These are phyloP conservation scores for Dentipellis fragilis DNA, from an alignment of 768 basidiomycete species.

Conservation along the genomic window DNA sequence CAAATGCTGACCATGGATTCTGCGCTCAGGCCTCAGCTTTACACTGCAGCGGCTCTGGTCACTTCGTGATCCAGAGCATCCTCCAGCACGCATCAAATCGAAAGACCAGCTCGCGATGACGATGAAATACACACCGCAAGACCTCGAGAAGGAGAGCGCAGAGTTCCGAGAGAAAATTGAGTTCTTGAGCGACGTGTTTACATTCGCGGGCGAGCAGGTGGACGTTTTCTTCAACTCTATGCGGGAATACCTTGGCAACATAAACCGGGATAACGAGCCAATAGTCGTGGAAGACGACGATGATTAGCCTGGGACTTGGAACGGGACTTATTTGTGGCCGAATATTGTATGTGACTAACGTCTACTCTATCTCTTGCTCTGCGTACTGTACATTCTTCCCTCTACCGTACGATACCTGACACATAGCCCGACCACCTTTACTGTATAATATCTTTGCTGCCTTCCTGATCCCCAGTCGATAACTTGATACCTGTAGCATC, in stretches of 20 bases:
- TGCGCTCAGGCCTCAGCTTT: slow-evolving; percentile 35
- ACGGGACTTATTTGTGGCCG: too few species aligned
- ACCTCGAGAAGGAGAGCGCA: slow-evolving; percentile 49
- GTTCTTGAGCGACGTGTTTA: slow-evolving; percentile 56
- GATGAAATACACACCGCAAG: slow-evolving; percentile 52
- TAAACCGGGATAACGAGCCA: slow-evolving; percentile 18
- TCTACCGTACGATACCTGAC: too few species aligned
- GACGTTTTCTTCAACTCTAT: slow-evolving; percentile 58
- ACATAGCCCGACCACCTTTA: too few species aligned
- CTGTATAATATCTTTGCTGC: too few species aligned
- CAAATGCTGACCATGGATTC: background rate
- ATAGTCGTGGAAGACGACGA: slow-evolving; percentile 13
- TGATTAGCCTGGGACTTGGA: background rate
- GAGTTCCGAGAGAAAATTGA: slow-evolving; percentile 50
- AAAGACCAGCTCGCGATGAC: slow-evolving; percentile 33
- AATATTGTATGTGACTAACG: too few species aligned
- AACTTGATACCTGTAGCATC: slow-evolving; percentile 33
- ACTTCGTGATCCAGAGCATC: slow-evolving; percentile 20
- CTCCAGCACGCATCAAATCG: slow-evolving; percentile 21
- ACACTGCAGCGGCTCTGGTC: slow-evolving; percentile 4
- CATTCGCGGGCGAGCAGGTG: slow-evolving; percentile 59
- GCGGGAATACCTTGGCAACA: slow-evolving; percentile 35
- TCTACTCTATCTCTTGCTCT: too few species aligned
- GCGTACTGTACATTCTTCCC: too few species aligned
- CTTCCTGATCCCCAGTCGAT: background rate